Percentiles rank a stretch among this genome's conserved stretches.
phyloP scores from a whole-genome alignment of 2,329 filamentous ascomycete genomes.

The Ophiognomonia clavigignenti-juglandacearum region DNA sequence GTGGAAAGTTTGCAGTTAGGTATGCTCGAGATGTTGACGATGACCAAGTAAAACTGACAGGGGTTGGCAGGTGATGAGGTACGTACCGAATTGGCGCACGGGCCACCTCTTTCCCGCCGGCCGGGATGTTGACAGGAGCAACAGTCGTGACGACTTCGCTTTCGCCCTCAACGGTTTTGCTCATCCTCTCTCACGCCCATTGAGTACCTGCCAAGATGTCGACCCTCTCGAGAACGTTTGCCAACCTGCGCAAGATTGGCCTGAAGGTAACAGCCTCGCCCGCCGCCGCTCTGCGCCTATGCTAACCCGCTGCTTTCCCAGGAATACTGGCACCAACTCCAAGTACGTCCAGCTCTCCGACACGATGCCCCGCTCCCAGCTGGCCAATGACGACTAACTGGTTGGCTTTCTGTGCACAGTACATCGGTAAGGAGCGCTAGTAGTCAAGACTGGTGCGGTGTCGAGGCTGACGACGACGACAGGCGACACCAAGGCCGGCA shows the following conservation, averaged over 20 bases:
- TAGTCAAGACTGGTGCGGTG: no score
- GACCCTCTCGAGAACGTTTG: conserved; percentile 78
- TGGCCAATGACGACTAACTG: conserved; percentile 18
- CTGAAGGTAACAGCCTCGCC: conserved; percentile 62
- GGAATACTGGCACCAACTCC: conserved; percentile 90
- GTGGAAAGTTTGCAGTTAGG: no score
- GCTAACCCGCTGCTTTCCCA: conserved; percentile 41
- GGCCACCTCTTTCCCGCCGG: conserved; percentile 6
- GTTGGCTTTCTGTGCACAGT: conserved; percentile 33
- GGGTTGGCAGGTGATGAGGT: conserved; percentile 11
- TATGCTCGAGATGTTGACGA: background rate
- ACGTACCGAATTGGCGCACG: conserved; percentile 21
- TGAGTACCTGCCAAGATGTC: conserved; percentile 65
- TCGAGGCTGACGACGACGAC: conserved; percentile 15
- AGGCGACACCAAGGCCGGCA: conserved; percentile 97
- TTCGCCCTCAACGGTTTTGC: conserved; percentile 10
- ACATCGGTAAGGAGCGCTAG: conserved; percentile 44
- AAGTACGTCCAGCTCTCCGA: conserved; percentile 57
- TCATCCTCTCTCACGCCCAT: conserved; percentile 24
- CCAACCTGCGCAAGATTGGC: conserved; percentile 82
- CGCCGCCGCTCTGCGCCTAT: conserved; percentile 1
- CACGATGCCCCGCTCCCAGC: conserved; percentile 15
- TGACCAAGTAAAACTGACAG: background rate
- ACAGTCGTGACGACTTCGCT: conserved; percentile 17
- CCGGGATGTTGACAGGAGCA: conserved; percentile 14